Conservation (phyloP, 2,329 filamentous ascomycete species). For the Diaporthe amygdali region DNA sequence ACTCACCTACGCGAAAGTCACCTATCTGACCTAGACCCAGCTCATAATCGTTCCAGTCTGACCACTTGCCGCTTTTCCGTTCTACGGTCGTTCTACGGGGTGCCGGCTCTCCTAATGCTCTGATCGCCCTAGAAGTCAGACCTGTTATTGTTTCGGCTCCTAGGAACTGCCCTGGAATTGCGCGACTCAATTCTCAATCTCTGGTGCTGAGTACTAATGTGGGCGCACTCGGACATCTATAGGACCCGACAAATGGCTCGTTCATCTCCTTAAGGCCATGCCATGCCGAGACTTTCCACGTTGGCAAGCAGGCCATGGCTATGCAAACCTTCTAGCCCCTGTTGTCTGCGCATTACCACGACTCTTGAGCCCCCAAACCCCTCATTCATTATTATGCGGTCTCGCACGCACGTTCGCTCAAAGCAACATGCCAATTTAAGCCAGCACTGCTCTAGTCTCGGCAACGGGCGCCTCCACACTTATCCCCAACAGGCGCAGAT, state of each 20-base stretch:
- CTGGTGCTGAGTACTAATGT: too few relatives aligned
- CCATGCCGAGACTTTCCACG: background rate
- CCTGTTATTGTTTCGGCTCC: background rate
- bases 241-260: background rate
- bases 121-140: background rate
- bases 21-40: background rate
- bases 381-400: slow-evolving; percentile 12
- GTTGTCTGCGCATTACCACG: background rate
- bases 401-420: background rate
- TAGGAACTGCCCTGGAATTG: background rate
- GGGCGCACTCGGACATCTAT: background rate
- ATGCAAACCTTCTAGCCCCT: background rate
- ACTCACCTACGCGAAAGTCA: too few relatives aligned
- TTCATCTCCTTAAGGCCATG: background rate
- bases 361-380: background rate
- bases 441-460: background rate
- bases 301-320: background rate
- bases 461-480: slow-evolving; percentile 7
- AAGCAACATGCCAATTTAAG: slow-evolving; percentile 1
- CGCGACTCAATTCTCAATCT: background rate
- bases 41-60: background rate
- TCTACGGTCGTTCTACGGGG: too few relatives aligned
- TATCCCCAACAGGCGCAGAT: background rate
- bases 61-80: background rate
- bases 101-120: background rate